Conservation (phyloP, 2,329 filamentous ascomycete genomes). For the Akanthomyces lecanii region DNA sequence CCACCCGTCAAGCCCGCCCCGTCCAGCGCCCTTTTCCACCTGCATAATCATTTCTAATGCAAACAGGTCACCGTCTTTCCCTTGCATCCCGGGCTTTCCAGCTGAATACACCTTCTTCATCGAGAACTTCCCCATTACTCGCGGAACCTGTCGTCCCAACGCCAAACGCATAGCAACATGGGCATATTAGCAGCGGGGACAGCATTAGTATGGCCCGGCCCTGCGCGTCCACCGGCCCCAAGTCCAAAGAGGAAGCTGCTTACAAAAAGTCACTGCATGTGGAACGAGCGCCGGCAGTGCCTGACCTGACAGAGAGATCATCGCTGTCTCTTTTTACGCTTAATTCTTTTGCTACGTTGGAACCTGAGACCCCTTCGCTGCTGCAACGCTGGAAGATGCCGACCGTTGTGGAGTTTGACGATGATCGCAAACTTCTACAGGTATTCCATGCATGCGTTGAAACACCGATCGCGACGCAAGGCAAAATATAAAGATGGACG, state of each 20-base stretch:
- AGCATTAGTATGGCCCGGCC: neutral
- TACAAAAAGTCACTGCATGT: neutral
- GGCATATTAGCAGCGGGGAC: neutral
- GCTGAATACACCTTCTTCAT: neutral
- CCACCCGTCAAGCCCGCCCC: neutral
- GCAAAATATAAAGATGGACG: too few relatives aligned
- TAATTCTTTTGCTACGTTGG: neutral
- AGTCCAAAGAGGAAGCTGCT: conserved; percentile 14
- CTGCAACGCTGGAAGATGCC: conserved; percentile 5
- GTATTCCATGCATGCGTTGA: too few relatives aligned
- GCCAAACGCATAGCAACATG: too few relatives aligned
- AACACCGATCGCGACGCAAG: neutral
- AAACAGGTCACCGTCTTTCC: too few relatives aligned
- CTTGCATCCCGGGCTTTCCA: neutral
- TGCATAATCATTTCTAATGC: neutral
- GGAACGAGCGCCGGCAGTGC: neutral
- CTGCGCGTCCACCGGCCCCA: neutral
- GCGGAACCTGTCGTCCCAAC: too few relatives aligned
- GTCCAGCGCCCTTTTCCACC: neutral
- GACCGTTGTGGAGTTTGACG: neutral
- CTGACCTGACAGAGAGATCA: neutral
- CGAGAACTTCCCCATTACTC: neutral
- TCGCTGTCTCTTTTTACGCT: conserved; percentile 7
- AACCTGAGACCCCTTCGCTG: neutral
- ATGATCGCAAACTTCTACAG: too few relatives aligned